Evolutionary conservation across 352 stramenopile genomes (phyloP).

Genomic region (Pythium scleroteichum): DNA sequence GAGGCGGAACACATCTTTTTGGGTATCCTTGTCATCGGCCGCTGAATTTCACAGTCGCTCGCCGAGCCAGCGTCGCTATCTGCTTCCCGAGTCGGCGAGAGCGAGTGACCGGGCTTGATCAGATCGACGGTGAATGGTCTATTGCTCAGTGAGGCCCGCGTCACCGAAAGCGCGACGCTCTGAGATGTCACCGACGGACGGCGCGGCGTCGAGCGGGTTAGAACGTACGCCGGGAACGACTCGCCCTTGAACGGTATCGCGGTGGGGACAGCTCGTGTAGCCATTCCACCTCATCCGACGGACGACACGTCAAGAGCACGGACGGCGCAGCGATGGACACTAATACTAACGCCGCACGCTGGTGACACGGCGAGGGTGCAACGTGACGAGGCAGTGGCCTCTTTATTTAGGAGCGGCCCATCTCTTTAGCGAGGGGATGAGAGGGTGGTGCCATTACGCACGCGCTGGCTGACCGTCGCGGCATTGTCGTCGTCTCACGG

Average conservation of each 20-base stretch:
- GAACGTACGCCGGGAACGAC: constrained; percentile 57
- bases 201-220: constrained; percentile 25
- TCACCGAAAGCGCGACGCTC: neutral
- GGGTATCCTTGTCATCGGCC: neutral
- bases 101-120: neutral
- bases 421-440: constrained; percentile 18
- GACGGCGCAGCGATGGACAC: constrained; percentile 2
- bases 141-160: neutral
- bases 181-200: neutral
- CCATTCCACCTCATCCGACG: constrained; percentile 7
- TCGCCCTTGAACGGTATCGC: constrained; percentile 63
- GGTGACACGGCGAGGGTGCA: constrained; percentile 11
- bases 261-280: neutral
- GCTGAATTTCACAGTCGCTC: neutral
- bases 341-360: constrained; percentile 1
- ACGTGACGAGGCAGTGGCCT: constrained; percentile 19
- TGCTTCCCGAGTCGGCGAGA: neutral
- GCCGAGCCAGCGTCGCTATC: neutral
- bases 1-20: neutral
- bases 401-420: constrained; percentile 23
- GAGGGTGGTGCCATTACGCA: constrained; percentile 15
- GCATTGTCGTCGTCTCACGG: constrained; percentile 11
- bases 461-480: neutral
- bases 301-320: neutral
- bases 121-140: constrained; percentile 12